Evolutionary conservation across 306 rosid species (phyloP), one percentile per base, ranked within the genome.

Genomic region (Corylus avellana): DNA sequence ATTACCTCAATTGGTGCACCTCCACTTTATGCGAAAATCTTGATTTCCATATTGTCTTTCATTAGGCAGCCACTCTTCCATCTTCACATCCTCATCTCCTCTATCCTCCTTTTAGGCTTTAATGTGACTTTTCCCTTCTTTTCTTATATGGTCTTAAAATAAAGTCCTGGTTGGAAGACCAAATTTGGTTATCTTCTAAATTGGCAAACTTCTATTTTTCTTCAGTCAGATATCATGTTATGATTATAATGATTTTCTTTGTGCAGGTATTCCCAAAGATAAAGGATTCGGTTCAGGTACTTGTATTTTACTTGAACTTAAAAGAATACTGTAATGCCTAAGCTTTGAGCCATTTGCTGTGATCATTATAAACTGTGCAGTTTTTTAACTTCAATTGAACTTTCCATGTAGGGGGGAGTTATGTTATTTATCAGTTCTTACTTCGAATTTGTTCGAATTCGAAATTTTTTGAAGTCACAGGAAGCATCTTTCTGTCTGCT

Each of bases 241-340:
- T 70, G 20, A 72, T 79, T 59, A 57, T 80, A 70, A 44, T 76
- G 73, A 27, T 61, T 85, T 67, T 85, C 78, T 58, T 67, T 50
- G 61, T 87, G 70, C 91, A 94, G 97, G 91, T 92, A 84, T 94
- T 92, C 78, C 98, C 98, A 56, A 90, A 89, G 85, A 89, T 94
- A 67, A 90, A 91, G 78, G 92, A 90, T 75, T 90, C 97, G 46
- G 86, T 84, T 68, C 88, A 92, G 97, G 98, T 94, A 48, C 76
- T 53, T 42, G 9, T 76, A 64, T 22, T 73, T 80, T 37, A 25
- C 70, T 55, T 49, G 56, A 47, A 56, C 39, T 75, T 53, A 39
- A 50, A 14, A 74, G 39, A 59, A 58, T 76, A 71, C 29, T 70
- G 49, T 64, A 42, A 39, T 7, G 12, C 48, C 68, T 63, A 73